Conservation (phyloP, 2,329 filamentous ascomycete species). For the Aschersonia sp. region DNA sequence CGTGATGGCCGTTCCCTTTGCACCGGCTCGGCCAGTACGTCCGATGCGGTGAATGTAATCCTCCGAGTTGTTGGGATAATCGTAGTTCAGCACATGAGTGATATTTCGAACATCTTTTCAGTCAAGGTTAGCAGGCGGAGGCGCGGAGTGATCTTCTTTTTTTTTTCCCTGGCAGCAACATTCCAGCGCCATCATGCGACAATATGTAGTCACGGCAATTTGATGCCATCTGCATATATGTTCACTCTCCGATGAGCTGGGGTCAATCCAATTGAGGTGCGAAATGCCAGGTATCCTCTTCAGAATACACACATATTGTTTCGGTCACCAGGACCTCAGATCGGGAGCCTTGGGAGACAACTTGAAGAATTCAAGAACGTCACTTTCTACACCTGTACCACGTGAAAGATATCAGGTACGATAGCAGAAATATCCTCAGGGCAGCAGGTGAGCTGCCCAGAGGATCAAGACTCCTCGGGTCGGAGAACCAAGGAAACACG, state of each 20-base stretch:
- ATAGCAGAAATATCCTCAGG: slow-evolving; percentile 66
- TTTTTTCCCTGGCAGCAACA: slow-evolving; percentile 35
- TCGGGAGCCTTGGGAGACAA: slow-evolving; percentile 43
- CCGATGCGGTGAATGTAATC: slow-evolving; percentile 97
- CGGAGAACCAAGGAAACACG: slow-evolving; percentile 71
- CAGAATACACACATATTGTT: slow-evolving; percentile 19
- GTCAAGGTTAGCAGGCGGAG: slow-evolving; percentile 63
- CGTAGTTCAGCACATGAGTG: slow-evolving; percentile 99
- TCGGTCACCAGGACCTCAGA: slow-evolving; percentile 41
- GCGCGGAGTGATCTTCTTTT: slow-evolving; percentile 14
- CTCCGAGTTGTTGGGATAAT: slow-evolving; percentile 98
- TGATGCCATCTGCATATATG: slow-evolving; percentile 31
- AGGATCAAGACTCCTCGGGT: slow-evolving; percentile 69
- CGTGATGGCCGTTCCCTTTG: slow-evolving; percentile 90
- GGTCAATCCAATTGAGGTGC: slow-evolving; percentile 42
- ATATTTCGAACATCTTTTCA: slow-evolving; percentile 95
- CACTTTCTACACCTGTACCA: slow-evolving; percentile 66
- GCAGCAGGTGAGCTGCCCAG: slow-evolving; percentile 33
- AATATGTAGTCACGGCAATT: slow-evolving; percentile 30
- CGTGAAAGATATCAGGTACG: slow-evolving; percentile 41
- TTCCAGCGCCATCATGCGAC: slow-evolving; percentile 39
- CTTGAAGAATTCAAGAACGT: slow-evolving; percentile 72
- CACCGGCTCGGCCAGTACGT: slow-evolving; percentile 89
- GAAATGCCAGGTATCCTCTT: slow-evolving; percentile 32
- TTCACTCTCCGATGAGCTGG: slow-evolving; percentile 39